phyloP scores from a whole-genome alignment of 2,329 filamentous ascomycete genomes.

The Ophiostoma angusticollis region DNA sequence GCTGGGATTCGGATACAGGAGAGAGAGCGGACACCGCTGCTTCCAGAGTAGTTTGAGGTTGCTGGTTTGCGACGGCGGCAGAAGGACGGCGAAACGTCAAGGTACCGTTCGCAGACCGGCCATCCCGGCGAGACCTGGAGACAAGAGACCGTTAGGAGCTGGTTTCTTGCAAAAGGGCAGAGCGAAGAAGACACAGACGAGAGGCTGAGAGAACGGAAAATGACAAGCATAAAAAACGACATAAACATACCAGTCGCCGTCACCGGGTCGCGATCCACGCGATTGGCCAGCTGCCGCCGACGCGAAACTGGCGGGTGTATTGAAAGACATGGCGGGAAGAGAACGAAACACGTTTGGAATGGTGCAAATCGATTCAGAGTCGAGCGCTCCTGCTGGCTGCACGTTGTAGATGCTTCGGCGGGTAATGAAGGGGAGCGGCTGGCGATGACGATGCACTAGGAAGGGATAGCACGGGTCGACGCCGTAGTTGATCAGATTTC shows the following conservation, averaged over 20 bases:
- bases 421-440: too few relatives aligned
- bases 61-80: slow-evolving; percentile 36
- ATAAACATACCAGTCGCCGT: slow-evolving; percentile 12
- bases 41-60: slow-evolving; percentile 12
- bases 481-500: too few relatives aligned
- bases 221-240: not conserved
- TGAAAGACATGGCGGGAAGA: slow-evolving; percentile 46
- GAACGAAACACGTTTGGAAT: not conserved
- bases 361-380: not conserved
- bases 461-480: too few relatives aligned
- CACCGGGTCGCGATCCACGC: slow-evolving; percentile 43
- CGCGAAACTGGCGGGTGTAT: slow-evolving; percentile 72
- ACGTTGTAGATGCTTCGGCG: too few relatives aligned
- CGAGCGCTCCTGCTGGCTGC: too few relatives aligned
- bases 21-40: slow-evolving; percentile 7
- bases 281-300: slow-evolving; percentile 69
- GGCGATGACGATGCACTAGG: too few relatives aligned
- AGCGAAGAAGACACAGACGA: not conserved
- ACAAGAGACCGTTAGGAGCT: not conserved
- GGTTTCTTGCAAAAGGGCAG: not conserved
- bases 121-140: slow-evolving; percentile 45
- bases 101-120: slow-evolving; percentile 47
- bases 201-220: not conserved
- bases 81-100: slow-evolving; percentile 52
- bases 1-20: slow-evolving; percentile 20